phyloP scores from a whole-genome alignment of 306 rosid genomes.

The Acacia confusa region DNA sequence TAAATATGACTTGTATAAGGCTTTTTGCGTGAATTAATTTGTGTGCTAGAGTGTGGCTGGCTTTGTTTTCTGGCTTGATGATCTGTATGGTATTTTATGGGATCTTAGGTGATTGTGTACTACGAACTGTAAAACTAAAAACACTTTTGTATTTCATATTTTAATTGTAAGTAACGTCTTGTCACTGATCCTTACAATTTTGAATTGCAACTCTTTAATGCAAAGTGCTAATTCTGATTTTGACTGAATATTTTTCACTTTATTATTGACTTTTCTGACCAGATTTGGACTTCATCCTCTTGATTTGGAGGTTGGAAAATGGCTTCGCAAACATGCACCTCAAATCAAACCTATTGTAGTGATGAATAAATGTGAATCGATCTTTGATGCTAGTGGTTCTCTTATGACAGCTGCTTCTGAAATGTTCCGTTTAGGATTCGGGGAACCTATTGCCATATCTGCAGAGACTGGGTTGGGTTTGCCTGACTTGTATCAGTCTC shows the following conservation, averaged over 20 bases:
- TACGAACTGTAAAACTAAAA: not conserved
- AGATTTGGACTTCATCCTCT: constrained; percentile 91
- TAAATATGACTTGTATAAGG: not conserved
- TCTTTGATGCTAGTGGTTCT: constrained; percentile 56
- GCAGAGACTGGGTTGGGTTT: constrained; percentile 95
- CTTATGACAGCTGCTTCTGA: constrained; percentile 64
- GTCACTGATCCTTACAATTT: not conserved
- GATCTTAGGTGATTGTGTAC: not conserved
- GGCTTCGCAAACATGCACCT: constrained; percentile 80
- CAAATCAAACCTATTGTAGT: constrained; percentile 70
- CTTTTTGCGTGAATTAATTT: not conserved
- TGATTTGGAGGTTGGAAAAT: constrained; percentile 86
- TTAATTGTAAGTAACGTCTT: not conserved
- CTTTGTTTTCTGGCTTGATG: not conserved
- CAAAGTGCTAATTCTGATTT: constrained; percentile 11
- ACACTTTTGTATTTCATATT: not conserved
- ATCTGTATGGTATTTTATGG: not conserved
- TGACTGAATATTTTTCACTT: not conserved
- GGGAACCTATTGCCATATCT: constrained; percentile 92
- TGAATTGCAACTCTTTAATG: not conserved
- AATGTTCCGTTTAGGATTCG: constrained; percentile 77
- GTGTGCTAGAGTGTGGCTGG: not conserved
- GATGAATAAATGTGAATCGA: constrained; percentile 84
- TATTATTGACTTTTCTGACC: constrained; percentile 17
- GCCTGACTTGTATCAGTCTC: constrained; percentile 67